Conservation (phyloP, 768 basidiomycete genomes). For the Phallus indusiatus region DNA sequence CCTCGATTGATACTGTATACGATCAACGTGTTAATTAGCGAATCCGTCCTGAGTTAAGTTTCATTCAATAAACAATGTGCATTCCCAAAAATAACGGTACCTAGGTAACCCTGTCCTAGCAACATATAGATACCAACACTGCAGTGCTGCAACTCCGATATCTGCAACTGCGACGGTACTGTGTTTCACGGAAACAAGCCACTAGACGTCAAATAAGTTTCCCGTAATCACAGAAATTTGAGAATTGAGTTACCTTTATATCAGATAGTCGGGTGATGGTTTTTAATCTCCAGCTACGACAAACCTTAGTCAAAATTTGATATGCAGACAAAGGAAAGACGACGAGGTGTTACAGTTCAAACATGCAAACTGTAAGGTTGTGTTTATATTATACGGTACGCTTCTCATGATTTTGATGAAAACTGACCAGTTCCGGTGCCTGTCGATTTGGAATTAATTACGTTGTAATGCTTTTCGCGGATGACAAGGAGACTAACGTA, state of each 20-base stretch:
- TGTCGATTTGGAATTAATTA: not conserved
- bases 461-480: not conserved
- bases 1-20: constrained; percentile 43
- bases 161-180: constrained; percentile 41
- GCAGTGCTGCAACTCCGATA: constrained; percentile 36
- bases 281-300: constrained; percentile 29
- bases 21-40: constrained; percentile 38
- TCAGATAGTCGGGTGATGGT: constrained; percentile 29
- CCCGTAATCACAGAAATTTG: not conserved
- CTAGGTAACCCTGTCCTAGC: constrained; percentile 43
- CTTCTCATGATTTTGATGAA: not conserved
- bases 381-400: not conserved
- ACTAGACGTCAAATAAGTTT: constrained; percentile 21
- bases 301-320: not conserved
- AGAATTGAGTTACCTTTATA: constrained; percentile 26
- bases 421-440: not conserved
- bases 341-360: not conserved
- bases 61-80: not conserved
- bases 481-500: constrained; percentile 18
- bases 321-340: not conserved
- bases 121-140: constrained; percentile 38
- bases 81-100: constrained; percentile 21
- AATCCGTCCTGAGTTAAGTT: constrained; percentile 34
- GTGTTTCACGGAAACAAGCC: constrained; percentile 43
- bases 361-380: not conserved